Evolutionary conservation across 2,329 filamentous ascomycete species (phyloP).

Genomic region (Clathrospora elynae): DNA sequence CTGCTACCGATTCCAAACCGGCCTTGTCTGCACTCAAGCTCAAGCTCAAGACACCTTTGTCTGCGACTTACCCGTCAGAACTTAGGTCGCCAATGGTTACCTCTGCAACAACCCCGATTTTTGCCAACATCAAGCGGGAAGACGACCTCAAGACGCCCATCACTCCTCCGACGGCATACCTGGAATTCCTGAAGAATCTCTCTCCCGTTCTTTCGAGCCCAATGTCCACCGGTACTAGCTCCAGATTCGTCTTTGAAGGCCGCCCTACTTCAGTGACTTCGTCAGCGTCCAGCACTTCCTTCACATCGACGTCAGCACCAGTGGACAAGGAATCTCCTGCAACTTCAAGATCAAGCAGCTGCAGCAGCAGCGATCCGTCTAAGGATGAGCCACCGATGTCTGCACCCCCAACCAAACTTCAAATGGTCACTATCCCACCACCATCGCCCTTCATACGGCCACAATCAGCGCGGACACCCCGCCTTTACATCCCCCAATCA

Average conservation of each 20-base stretch:
- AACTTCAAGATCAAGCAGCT: slow-evolving; percentile 48
- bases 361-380: slow-evolving; percentile 42
- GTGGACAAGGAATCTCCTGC: slow-evolving; percentile 41
- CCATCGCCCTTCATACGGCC: slow-evolving; percentile 67
- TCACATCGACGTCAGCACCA: slow-evolving; percentile 43
- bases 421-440: slow-evolving; percentile 64
- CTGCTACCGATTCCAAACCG: slow-evolving; percentile 50
- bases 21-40: slow-evolving; percentile 51
- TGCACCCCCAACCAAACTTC: slow-evolving; percentile 51
- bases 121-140: slow-evolving; percentile 67
- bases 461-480: slow-evolving; percentile 64
- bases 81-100: slow-evolving; percentile 68
- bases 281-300: slow-evolving; percentile 44
- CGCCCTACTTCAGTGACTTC: slow-evolving; percentile 48
- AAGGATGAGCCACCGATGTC: slow-evolving; percentile 50
- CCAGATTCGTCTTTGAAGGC: slow-evolving; percentile 56
- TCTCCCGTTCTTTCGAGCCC: slow-evolving; percentile 73
- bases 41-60: slow-evolving; percentile 62
- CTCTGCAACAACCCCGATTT: slow-evolving; percentile 52
- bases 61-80: slow-evolving; percentile 62
- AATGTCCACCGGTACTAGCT: slow-evolving; percentile 61
- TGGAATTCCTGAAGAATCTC: slow-evolving; percentile 88
- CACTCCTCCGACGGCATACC: slow-evolving; percentile 86
- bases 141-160: slow-evolving; percentile 78
- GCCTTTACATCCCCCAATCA: slow-evolving; percentile 77